Base-by-base conservation (phyloP, 1,284 basidiomycete species). In the Termitomyces sp. region DNA sequence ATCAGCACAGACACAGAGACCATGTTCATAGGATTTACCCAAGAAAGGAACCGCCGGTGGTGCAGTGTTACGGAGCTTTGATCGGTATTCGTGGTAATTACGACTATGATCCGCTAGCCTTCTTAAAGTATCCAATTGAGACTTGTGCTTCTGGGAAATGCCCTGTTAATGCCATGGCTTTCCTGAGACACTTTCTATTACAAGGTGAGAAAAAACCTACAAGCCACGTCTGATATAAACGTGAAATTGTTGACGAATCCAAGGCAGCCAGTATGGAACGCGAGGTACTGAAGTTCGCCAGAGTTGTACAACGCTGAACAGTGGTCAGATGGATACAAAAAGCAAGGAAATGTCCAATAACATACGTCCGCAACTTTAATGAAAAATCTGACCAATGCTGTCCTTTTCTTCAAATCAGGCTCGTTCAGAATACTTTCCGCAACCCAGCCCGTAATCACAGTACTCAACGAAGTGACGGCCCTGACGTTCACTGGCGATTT, bases 361-460 rank as follows among this genome's bases (percentile, higher is more conserved):
- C 92, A 73, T 68, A 94, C 94, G 70, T 97, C 92, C 19, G 94
- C 92, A 47, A 98, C 79, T 69, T 94, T 94, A 78, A 99, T 92
- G 69, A 96, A 98, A 67, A 95, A 98, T 71, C 98, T 98, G 67
- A 98, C 81, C 62, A 95, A 70, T 17, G 73, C 66, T 12, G 90
- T 90, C 52, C 97, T 79, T 71, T 88, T 92, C 82, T 95, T 96
- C 61, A 86, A 80, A 70, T 98, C 95, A 49, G 79, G 81, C 71
- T 98, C 94, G 60, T 87, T 85, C 49, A 99, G 71, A 61, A 99
- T 94, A 61, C 88, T 88, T 72, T 98, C 94, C 12, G 92, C 88
- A 7, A 98, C 92, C 94, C 96, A 98, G 5, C 94, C 92, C 1
- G 94, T 98, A 61, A 94, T 87, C 52, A 88, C 85, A 21, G 95